A percentile compares a stretch with the other conserved stretches of the same genome.
Conservation (phyloP, 805 yeast genomes). For the Kockiozyma suomiensis region DNA sequence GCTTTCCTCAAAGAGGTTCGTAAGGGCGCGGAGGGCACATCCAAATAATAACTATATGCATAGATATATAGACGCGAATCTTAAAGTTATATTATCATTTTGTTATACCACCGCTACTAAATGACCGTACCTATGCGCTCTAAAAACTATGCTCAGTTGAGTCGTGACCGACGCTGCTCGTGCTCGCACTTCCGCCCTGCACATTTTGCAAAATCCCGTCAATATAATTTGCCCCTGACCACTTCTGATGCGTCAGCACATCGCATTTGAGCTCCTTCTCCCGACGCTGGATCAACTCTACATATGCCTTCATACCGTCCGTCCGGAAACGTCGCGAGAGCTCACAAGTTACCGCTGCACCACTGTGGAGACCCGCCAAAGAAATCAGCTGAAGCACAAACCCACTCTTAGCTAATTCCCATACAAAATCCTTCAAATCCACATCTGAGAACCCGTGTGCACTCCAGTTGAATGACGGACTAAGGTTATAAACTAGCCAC, state of each 20-base stretch:
- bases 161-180: constrained; percentile 28
- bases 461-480: constrained; percentile 65
- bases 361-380: constrained; percentile 60
- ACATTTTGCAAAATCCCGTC: constrained; percentile 51
- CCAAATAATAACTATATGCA: not conserved
- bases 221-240: constrained; percentile 63
- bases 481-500: constrained; percentile 61
- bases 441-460: constrained; percentile 56
- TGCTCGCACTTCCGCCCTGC: constrained; percentile 44
- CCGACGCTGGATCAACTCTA: constrained; percentile 52
- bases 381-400: constrained; percentile 63
- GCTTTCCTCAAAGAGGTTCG: constrained; percentile 30
- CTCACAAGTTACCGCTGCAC: constrained; percentile 55
- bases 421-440: constrained; percentile 53
- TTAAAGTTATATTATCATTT: not conserved
- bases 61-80: not conserved
- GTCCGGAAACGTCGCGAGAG: constrained; percentile 52
- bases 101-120: not conserved
- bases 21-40: constrained; percentile 33
- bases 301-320: constrained; percentile 64
- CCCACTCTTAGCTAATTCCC: constrained; percentile 59
- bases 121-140: not conserved
- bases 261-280: constrained; percentile 54
- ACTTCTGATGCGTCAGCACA: constrained; percentile 60
- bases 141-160: constrained; percentile 28